Percentiles rank a stretch among this genome's conserved stretches.
Conservation (phyloP, 2,329 filamentous ascomycete species). For the Metarhizium anisopliae region DNA sequence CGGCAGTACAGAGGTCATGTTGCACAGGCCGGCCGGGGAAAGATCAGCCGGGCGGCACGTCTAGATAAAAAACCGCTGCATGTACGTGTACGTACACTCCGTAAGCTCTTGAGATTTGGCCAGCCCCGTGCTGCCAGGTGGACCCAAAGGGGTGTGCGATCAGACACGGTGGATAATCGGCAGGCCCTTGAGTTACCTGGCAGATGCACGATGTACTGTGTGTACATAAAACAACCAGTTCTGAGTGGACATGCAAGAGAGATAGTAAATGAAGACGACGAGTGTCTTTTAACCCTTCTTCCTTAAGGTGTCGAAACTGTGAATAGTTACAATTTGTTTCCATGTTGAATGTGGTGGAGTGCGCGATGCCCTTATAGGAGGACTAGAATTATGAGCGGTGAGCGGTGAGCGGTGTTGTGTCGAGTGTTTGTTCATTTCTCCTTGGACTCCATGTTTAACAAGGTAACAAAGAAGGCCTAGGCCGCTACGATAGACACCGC, state of each 20-base stretch:
- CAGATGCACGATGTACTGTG: too few relatives aligned
- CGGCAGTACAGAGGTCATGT: not conserved
- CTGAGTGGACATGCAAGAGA: slow-evolving; percentile 12
- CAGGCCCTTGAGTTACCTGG: not conserved
- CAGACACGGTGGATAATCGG: not conserved
- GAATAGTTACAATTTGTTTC: not conserved
- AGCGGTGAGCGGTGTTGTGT: not conserved
- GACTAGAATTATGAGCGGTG: not conserved
- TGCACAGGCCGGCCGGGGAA: not conserved
- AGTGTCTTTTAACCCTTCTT: not conserved
- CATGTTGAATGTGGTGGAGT: not conserved
- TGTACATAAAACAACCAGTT: not conserved
- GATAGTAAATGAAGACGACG: not conserved
- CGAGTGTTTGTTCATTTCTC: not conserved
- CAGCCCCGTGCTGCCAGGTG: slow-evolving; percentile 5
- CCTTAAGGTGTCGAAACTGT: not conserved
- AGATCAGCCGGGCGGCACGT: not conserved
- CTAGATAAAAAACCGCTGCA: not conserved
- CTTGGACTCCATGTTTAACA: not conserved
- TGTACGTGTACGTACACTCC: not conserved
- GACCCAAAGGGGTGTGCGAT: not conserved
- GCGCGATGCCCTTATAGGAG: not conserved
- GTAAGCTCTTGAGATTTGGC: slow-evolving; percentile 4
- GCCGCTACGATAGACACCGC: not conserved
- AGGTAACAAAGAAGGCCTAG: not conserved